Conservation (phyloP, 257 asterid genomes). For the Solanum habrochaites region DNA sequence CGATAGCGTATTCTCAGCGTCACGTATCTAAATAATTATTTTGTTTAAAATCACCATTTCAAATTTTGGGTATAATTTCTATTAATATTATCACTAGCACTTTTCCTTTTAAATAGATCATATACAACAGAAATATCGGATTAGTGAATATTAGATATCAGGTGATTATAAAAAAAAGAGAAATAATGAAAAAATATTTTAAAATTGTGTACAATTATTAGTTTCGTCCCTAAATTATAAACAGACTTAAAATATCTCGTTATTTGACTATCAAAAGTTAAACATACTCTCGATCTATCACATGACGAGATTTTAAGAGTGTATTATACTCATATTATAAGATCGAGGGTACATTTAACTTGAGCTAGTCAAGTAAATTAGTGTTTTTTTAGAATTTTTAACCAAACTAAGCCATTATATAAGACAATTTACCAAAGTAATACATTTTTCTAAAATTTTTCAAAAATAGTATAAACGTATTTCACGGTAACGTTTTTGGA, state of each 20-base stretch:
- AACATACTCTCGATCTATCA: background rate
- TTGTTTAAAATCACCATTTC: background rate
- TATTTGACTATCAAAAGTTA: background rate
- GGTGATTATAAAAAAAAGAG: background rate
- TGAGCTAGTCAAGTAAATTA: background rate
- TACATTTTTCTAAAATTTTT: too few relatives aligned
- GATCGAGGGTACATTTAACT: background rate
- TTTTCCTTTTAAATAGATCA: background rate
- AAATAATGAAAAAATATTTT: too few relatives aligned
- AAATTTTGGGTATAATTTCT: background rate
- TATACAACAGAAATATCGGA: background rate
- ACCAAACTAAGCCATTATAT: too few relatives aligned
- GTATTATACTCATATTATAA: too few relatives aligned
- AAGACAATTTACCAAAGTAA: too few relatives aligned
- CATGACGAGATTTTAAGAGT: background rate
- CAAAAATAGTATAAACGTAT: too few relatives aligned
- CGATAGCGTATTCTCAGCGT: background rate
- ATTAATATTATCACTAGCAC: background rate
- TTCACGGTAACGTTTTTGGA: too few relatives aligned
- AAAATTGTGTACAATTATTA: too few relatives aligned
- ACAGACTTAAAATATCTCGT: too few relatives aligned
- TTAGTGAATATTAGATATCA: background rate
- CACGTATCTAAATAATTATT: background rate
- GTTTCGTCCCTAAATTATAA: too few relatives aligned
- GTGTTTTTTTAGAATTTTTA: too few relatives aligned